Base-by-base conservation (phyloP, 176 grass and related monocot genomes). In the Chrysopogon serrulatus region DNA sequence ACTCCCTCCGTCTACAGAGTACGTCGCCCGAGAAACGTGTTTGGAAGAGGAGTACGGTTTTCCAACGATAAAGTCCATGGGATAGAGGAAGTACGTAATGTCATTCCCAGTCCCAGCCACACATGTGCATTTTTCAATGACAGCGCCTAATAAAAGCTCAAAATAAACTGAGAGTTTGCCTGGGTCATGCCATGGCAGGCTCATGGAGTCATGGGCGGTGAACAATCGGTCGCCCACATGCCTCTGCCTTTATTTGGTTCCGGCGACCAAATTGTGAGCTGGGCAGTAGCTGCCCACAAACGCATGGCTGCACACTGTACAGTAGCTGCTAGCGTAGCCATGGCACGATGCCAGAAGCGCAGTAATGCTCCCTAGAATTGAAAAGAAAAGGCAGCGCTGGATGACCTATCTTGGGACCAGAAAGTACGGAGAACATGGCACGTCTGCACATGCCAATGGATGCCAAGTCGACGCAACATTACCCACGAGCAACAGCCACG, bases 181-280 rank as follows among this genome's bases (percentile, higher is more conserved):
- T 72, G 3, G 69, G 42, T 31, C 67, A 42, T 71, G 67, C 35
- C 21, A 44, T 28, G 40, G 13, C 71, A 53, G 28, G 16, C 8
- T 31, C 72, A 35, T n/a, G 82, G 37, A 2, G 26, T 59, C 66
- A 41, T 39, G 37, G 67, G 37, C 67, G 42, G 23, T 71, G 40
- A 71, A 44, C 5, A 49, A 49, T 49, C 36, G 54, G 70, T 61
- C 86, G 68, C 51, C 61, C 89, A 86, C 93, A 65, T 88, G 90
- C 80, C 41, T 33, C 41, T 33, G 24, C 63, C 77, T 81, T 90
- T 18, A 19, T 21, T n/a, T 67, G 83, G 74, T 65, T 44, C 74
- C 86, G 68, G 68, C 70, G 91, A 66, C 71, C 19, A 84, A 37
- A 57, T 75, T 14, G 68, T 61, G 77, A 47, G 77, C 68, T 26